phyloP scores from a whole-genome alignment of 805 yeast species.

The Brettanomyces custersianus region DNA sequence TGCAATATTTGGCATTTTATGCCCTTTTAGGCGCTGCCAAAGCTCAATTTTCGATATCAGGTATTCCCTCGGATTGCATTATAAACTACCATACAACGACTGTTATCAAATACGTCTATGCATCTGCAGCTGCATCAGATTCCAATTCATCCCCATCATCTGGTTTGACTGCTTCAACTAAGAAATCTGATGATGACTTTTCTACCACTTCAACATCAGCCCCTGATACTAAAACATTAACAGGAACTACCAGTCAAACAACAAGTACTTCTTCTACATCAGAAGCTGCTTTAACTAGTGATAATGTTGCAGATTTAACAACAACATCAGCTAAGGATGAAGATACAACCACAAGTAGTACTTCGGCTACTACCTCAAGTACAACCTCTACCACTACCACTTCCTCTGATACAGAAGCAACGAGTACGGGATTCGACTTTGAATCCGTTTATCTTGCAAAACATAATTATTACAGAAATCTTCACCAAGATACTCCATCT shows the following conservation, averaged over 20 bases:
- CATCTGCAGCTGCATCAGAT: conserved; percentile 15
- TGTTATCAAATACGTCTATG: conserved; percentile 4
- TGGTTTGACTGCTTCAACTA: too few relatives aligned
- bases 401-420: conserved; percentile 15
- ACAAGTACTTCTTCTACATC: conserved; percentile 5
- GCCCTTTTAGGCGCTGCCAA: too few relatives aligned
- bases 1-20: too few relatives aligned
- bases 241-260: conserved; percentile 4
- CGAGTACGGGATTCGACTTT: conserved; percentile 23
- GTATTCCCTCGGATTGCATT: too few relatives aligned
- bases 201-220: not conserved
- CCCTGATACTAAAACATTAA: not conserved
- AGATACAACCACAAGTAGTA: conserved; percentile 1
- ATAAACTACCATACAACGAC: conserved; percentile 4
- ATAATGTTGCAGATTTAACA: conserved; percentile 6
- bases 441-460: conserved; percentile 40
- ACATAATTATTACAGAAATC: conserved; percentile 52
- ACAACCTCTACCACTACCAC: conserved; percentile 16
- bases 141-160: conserved; percentile 16
- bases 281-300: conserved; percentile 7
- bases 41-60: too few relatives aligned
- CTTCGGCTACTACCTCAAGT: conserved; percentile 16
- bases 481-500: conserved; percentile 37
- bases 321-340: conserved; percentile 7
- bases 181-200: too few relatives aligned